Conservation (phyloP, 257 asterid species). For the Nicotiana undulata region DNA sequence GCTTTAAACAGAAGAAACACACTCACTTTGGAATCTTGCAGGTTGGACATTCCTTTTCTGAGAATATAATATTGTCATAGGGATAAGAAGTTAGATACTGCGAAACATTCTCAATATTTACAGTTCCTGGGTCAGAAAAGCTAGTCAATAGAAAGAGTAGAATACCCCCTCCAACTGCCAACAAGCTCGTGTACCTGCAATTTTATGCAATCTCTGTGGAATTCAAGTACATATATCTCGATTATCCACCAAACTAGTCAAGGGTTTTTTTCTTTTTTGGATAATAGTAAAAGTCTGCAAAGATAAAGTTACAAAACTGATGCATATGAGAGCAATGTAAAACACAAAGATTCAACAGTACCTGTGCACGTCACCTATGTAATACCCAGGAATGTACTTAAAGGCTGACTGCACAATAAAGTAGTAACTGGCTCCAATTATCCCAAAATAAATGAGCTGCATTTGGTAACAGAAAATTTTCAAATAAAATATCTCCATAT, state of each 20-base stretch:
- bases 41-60: slow-evolving; percentile 81
- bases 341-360: slow-evolving; percentile 12
- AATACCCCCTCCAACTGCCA: slow-evolving; percentile 89
- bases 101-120: slow-evolving; percentile 61
- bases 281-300: background rate
- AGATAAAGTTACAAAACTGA: background rate
- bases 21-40: slow-evolving; percentile 93
- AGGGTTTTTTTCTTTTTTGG: no score
- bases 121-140: slow-evolving; percentile 98
- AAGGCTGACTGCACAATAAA: slow-evolving; percentile 55
- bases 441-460: slow-evolving; percentile 76
- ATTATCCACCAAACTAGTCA: no score
- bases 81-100: slow-evolving; percentile 83
- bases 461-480: slow-evolving; percentile 18
- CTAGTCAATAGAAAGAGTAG: slow-evolving; percentile 85
- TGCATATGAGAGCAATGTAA: background rate
- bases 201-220: slow-evolving; percentile 13
- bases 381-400: slow-evolving; percentile 84
- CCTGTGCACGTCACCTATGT: slow-evolving; percentile 83
- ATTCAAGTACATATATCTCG: slow-evolving; percentile 9
- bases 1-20: slow-evolving; percentile 8
- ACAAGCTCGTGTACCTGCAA: slow-evolving; percentile 76
- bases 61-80: slow-evolving; percentile 71
- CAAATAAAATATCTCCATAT: slow-evolving; percentile 6
- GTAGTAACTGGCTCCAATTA: slow-evolving; percentile 77